Evolutionary conservation across 1,139 yeast species (phyloP), one percentile per base, ranked within the genome.

Genomic region (Nakaseomyces kungkrabaensis): DNA sequence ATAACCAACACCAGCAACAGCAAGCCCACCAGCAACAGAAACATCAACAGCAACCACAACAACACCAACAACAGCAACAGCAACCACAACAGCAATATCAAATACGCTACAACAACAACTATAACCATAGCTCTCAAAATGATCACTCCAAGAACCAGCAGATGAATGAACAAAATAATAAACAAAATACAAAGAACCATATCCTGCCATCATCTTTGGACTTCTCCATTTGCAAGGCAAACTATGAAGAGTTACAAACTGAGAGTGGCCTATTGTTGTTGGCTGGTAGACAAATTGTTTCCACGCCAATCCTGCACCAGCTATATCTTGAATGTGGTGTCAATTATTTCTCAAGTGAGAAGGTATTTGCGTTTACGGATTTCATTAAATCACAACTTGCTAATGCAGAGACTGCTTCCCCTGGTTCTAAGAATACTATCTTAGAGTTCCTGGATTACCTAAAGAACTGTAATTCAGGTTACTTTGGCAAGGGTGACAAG

Each of bases 341-440:
- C 5, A 58, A 59, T 37, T 65, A 65, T 48, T 65, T 64, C 50
- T 61, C 68, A 3, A 57, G 61, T 37, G 45, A 51, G 0, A 48
- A 48, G 10, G 63, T 60, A 10, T 62, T 52, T 48, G 53, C 56
- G 45, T 64, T 65, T 46, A 44, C 62, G 4, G 63, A 61, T 49
- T 43, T 52, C 24, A 49, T 65, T n/a, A 64, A 63, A 44, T 7
- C 36, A 8, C 43, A 32, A 31, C 17, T 47, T 17, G 8, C 26
- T 37, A 31, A 45, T 7, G 41, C 36, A 8, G 47, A 51, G 11
- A 43, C 43, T 10, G 24, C 13, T 24, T 37, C 44, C 24, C 9
- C 7, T 5, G 42, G 17, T 5, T 5, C 42, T 4, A 7, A 24
- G 22, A 43, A 31, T 27, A 47, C 44, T 25, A 38, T 57, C 9